Evolutionary conservation across 768 basidiomycete species (phyloP).

Genomic region (Cyclocybe cylindracea): DNA sequence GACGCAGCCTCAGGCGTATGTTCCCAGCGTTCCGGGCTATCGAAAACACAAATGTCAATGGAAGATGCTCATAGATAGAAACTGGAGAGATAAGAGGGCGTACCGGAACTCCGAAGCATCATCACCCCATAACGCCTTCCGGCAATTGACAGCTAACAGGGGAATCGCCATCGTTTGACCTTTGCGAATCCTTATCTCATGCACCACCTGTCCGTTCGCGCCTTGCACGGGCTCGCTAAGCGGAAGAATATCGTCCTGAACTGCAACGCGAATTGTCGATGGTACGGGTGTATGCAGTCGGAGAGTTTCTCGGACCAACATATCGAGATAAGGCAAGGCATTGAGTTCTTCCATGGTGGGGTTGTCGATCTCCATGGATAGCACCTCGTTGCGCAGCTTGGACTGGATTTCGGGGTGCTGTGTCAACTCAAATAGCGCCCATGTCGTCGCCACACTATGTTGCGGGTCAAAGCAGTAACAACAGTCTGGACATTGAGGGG

Average conservation of each 20-base stretch:
- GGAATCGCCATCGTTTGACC: constrained; percentile 50
- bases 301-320: constrained; percentile 59
- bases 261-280: constrained; percentile 41
- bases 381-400: constrained; percentile 60
- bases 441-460: constrained; percentile 45
- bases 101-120: constrained; percentile 66
- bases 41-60: neutral
- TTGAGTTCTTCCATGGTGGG: constrained; percentile 73
- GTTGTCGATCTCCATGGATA: constrained; percentile 48
- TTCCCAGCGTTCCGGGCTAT: constrained; percentile 68
- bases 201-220: constrained; percentile 37
- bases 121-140: constrained; percentile 58
- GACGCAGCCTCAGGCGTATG: constrained; percentile 42
- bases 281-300: constrained; percentile 57
- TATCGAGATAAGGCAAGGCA: constrained; percentile 69
- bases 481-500: neutral
- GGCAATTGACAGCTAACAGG: constrained; percentile 52
- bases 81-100: neutral
- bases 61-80: neutral
- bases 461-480: neutral
- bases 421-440: constrained; percentile 60
- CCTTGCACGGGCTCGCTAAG: constrained; percentile 47
- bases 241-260: constrained; percentile 55
- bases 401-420: constrained; percentile 48
- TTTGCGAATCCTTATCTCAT: constrained; percentile 43